Conservation (phyloP, 106 monocot genomes). For the Dendrobium officinale region DNA sequence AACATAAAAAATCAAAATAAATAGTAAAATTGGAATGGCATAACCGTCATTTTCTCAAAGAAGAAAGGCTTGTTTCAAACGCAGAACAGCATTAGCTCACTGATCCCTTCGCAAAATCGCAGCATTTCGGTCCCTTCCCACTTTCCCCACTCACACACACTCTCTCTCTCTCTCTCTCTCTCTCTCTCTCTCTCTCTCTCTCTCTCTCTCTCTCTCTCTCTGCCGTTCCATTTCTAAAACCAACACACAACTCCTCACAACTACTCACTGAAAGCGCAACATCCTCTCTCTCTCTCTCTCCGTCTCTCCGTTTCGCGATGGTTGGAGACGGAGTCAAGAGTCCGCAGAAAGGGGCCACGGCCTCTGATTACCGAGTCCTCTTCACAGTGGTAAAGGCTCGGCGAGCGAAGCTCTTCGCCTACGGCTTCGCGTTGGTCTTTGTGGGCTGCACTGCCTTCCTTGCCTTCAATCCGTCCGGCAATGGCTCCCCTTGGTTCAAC, state of each 20-base stretch:
- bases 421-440: constrained; percentile 52
- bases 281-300: background rate
- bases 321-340: constrained; percentile 13
- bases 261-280: background rate
- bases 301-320: background rate
- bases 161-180: background rate
- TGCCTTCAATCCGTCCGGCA: constrained; percentile 39
- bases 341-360: background rate
- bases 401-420: constrained; percentile 38
- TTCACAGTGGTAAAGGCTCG: constrained; percentile 6
- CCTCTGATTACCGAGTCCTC: constrained; percentile 11
- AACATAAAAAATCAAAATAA: too few relatives aligned
- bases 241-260: too few relatives aligned
- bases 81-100: too few relatives aligned
- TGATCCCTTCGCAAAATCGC: background rate
- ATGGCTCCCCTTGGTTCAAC: constrained; percentile 44
- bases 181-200: background rate
- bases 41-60: too few relatives aligned
- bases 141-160: background rate
- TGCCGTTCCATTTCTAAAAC: background rate
- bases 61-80: too few relatives aligned
- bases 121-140: background rate
- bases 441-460: constrained; percentile 54
- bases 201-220: background rate
- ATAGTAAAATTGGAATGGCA: too few relatives aligned